phyloP scores from a whole-genome alignment of 2,329 filamentous ascomycete species.

The Scytalidium lignicola region DNA sequence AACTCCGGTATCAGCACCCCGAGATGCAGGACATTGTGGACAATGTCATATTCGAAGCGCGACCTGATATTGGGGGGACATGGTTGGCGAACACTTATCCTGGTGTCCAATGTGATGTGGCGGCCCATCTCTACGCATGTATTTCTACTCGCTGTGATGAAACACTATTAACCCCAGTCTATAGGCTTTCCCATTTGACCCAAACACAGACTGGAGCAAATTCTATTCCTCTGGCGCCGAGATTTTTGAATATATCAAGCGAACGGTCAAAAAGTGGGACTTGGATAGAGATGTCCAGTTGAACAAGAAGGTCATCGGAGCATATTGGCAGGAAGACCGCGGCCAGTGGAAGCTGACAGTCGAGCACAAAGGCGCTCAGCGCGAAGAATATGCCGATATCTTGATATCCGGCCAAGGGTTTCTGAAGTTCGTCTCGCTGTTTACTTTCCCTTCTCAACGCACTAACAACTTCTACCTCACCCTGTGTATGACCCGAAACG shows the following conservation, averaged over 20 bases:
- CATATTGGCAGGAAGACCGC: constrained; percentile 39
- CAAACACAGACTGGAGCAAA: not conserved
- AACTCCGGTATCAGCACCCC: constrained; percentile 7
- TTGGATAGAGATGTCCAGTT: constrained; percentile 35
- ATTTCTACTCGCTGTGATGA: not conserved
- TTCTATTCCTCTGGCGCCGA: not conserved
- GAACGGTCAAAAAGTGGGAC: not conserved
- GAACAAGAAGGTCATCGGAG: constrained; percentile 37
- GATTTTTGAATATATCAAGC: not conserved
- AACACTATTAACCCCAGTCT: not conserved
- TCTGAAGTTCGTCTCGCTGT: constrained; percentile 29
- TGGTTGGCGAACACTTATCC: constrained; percentile 24
- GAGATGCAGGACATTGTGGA: constrained; percentile 42
- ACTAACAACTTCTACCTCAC: no score
- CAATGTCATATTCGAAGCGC: constrained; percentile 39
- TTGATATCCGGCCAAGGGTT: constrained; percentile 3
- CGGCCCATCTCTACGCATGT: constrained; percentile 37
- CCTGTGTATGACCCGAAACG: not conserved
- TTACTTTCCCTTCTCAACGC: no score
- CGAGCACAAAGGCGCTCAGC: constrained; percentile 20
- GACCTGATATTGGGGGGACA: constrained; percentile 24
- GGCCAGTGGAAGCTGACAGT: constrained; percentile 43
- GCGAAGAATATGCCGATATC: constrained; percentile 13
- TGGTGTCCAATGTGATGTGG: constrained; percentile 11
- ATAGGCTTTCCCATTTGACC: not conserved